Evolutionary conservation across 2,329 filamentous ascomycete species (phyloP).

Genomic region (Ambrosiella xylebori): DNA sequence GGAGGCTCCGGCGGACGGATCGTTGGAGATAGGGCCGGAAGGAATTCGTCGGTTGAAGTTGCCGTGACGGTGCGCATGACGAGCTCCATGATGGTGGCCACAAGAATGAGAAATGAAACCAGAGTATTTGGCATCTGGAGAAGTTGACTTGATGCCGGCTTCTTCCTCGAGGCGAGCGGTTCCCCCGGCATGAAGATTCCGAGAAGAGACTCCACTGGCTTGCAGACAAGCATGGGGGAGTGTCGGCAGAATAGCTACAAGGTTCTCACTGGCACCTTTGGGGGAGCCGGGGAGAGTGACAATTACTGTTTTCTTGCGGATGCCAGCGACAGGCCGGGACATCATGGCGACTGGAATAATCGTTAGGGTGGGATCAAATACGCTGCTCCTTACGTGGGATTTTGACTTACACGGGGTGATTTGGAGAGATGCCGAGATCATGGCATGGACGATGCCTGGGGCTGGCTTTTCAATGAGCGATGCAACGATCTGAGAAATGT

Average conservation of each 20-base stretch:
- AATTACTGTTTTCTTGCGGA: constrained; percentile 65
- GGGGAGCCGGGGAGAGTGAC: constrained; percentile 86
- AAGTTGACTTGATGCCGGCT: background rate
- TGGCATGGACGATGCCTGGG: constrained; percentile 81
- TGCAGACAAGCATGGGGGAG: constrained; percentile 90
- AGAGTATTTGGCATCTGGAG: constrained; percentile 14
- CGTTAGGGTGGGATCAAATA: constrained; percentile 10
- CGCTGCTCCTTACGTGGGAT: background rate
- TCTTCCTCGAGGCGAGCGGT: constrained; percentile 56
- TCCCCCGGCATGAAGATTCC: constrained; percentile 62
- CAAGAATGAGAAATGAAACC: constrained; percentile 15
- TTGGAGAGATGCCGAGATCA: constrained; percentile 68
- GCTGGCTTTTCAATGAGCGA: constrained; percentile 71
- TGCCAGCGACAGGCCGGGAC: constrained; percentile 81
- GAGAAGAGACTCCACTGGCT: constrained; percentile 56
- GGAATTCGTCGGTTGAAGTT: constrained; percentile 30
- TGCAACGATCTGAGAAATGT: constrained; percentile 45
- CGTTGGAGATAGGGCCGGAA: constrained; percentile 33
- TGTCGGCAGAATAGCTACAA: constrained; percentile 75
- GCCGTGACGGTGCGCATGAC: constrained; percentile 38
- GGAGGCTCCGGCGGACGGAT: constrained; percentile 42
- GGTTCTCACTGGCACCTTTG: constrained; percentile 86
- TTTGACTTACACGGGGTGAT: constrained; percentile 68
- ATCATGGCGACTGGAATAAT: constrained; percentile 69
- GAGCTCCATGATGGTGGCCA: constrained; percentile 17